phyloP scores from a whole-genome alignment of 1,284 basidiomycete species.

The Ganoderma sp. region DNA sequence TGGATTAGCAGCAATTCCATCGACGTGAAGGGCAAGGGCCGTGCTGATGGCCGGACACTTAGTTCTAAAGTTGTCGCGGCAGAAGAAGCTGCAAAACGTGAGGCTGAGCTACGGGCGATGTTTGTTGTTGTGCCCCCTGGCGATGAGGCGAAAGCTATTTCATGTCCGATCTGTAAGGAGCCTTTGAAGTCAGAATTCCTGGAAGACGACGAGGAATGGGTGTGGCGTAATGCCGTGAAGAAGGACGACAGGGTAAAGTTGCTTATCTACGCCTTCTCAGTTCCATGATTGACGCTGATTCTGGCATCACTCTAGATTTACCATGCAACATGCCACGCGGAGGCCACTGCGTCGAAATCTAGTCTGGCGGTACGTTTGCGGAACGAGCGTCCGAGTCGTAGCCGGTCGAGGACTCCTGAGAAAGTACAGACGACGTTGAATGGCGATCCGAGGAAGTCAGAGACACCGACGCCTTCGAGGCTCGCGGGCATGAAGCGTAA shows the following conservation, averaged over 20 bases:
- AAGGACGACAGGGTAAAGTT: constrained; percentile 79
- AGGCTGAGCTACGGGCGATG: constrained; percentile 77
- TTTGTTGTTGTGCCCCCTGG: constrained; percentile 89
- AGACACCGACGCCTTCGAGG: constrained; percentile 58
- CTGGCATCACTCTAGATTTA: constrained; percentile 62
- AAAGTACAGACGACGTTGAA: constrained; percentile 34
- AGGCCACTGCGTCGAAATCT: constrained; percentile 67
- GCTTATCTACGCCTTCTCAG: background rate
- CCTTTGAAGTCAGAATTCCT: constrained; percentile 89
- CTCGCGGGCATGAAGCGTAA: constrained; percentile 71
- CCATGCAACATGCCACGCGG: constrained; percentile 92
- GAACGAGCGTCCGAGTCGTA: constrained; percentile 60
- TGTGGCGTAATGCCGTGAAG: constrained; percentile 91
- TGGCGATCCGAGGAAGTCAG: constrained; percentile 33
- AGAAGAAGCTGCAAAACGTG: constrained; percentile 72
- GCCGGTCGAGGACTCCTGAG: constrained; percentile 78
- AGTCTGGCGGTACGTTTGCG: constrained; percentile 69
- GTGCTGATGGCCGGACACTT: constrained; percentile 55
- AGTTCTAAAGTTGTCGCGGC: constrained; percentile 64
- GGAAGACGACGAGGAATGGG: constrained; percentile 99
- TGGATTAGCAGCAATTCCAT: constrained; percentile 76
- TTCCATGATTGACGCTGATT: background rate
- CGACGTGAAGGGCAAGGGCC: constrained; percentile 70
- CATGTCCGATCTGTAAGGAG: constrained; percentile 98
- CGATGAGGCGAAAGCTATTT: constrained; percentile 78